Evolutionary conservation across 352 stramenopile genomes (phyloP).

Genomic region (Phytophthora citrophthora): DNA sequence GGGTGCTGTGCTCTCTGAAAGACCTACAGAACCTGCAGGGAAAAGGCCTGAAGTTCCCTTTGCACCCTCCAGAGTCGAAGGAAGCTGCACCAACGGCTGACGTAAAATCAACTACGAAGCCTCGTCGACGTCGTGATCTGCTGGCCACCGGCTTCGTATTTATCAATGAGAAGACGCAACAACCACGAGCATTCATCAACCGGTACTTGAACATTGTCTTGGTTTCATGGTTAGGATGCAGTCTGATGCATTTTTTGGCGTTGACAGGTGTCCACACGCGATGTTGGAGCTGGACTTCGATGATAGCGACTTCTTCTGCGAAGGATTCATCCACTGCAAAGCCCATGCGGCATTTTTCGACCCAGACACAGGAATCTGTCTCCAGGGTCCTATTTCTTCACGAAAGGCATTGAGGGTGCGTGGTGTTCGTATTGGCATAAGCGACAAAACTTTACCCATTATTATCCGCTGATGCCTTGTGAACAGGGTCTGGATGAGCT

Average conservation of each 20-base stretch:
- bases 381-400: slow-evolving; percentile 56
- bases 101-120: slow-evolving; percentile 3
- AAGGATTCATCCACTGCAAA: slow-evolving; percentile 86
- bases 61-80: slow-evolving; percentile 23
- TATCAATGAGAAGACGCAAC: slow-evolving; percentile 45
- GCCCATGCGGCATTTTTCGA: slow-evolving; percentile 84
- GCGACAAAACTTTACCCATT: neutral
- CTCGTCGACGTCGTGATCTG: slow-evolving; percentile 32
- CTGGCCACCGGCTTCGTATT: slow-evolving; percentile 72
- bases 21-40: slow-evolving; percentile 49
- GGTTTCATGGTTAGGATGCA: neutral
- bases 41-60: slow-evolving; percentile 67
- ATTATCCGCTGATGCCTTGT: neutral
- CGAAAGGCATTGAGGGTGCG: slow-evolving; percentile 48
- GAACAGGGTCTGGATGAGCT: slow-evolving; percentile 48
- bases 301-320: slow-evolving; percentile 83
- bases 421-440: neutral
- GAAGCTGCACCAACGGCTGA: slow-evolving; percentile 3
- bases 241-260: slow-evolving; percentile 4
- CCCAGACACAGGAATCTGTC: slow-evolving; percentile 71
- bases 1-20: slow-evolving; percentile 66
- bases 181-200: slow-evolving; percentile 69
- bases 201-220: slow-evolving; percentile 18
- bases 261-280: slow-evolving; percentile 65
- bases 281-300: slow-evolving; percentile 79